Percentiles rank a stretch among this genome's conserved stretches.
Conservation (phyloP, 1,284 basidiomycete species). For the Earliella scabrosa region DNA sequence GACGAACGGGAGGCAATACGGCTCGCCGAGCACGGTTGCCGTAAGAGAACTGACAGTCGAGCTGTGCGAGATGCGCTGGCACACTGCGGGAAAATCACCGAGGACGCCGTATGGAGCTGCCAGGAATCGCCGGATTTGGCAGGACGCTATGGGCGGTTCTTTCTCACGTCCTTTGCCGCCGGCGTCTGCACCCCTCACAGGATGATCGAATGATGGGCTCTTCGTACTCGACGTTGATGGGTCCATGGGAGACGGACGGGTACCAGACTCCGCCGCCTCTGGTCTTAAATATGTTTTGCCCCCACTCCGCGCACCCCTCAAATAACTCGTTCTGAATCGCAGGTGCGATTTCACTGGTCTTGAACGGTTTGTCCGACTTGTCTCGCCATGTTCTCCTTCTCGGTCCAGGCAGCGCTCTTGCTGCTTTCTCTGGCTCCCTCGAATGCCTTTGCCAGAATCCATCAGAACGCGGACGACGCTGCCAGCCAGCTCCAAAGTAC, state of each 20-base stretch:
- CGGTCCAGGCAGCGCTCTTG: not conserved
- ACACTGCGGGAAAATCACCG: no score
- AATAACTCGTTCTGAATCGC: slow-evolving; percentile 2
- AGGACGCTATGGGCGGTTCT: no score
- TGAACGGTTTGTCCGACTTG: not conserved
- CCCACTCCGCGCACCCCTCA: not conserved
- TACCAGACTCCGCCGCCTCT: not conserved
- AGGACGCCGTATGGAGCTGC: no score
- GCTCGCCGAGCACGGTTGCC: no score
- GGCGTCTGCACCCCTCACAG: not conserved
- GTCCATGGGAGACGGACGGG: not conserved
- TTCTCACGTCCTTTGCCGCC: no score
- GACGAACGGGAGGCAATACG: no score
- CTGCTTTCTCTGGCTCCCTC: not conserved
- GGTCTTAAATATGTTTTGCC: not conserved
- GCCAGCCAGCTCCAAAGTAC: slow-evolving; percentile 2
- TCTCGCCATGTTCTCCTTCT: slow-evolving; percentile 2
- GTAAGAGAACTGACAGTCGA: no score
- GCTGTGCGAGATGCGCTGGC: no score
- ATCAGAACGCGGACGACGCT: slow-evolving; percentile 7
- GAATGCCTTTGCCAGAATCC: not conserved
- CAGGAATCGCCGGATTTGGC: no score
- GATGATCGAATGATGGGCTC: not conserved
- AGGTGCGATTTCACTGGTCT: slow-evolving; percentile 1
- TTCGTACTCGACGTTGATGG: not conserved